phyloP scores from a whole-genome alignment of 176 grass and related monocot species.

The Musa beccarii region DNA sequence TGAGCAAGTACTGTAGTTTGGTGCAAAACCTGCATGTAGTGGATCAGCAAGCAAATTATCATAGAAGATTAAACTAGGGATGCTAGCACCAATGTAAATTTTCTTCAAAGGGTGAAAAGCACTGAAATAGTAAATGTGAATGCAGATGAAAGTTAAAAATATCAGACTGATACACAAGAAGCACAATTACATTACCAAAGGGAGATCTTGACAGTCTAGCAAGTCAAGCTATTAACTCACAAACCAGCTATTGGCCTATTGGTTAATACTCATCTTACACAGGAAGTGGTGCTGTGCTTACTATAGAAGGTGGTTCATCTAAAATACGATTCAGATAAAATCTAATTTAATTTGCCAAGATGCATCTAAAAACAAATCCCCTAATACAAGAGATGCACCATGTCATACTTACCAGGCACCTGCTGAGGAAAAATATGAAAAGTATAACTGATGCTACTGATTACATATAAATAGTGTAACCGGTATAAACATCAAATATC shows the following conservation, averaged over 20 bases:
- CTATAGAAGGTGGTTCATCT: background rate
- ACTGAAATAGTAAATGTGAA: background rate
- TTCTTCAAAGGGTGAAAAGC: background rate
- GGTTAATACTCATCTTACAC: background rate
- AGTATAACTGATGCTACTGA: background rate
- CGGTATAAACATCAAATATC: background rate
- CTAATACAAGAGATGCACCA: background rate
- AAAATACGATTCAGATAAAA: background rate
- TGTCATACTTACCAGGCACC: too few relatives aligned
- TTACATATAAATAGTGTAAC: too few relatives aligned
- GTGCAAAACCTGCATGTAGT: constrained; percentile 44
- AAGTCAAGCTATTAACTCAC: background rate
- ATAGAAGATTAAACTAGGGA: background rate
- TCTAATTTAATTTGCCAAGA: background rate
- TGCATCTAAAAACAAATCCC: background rate
- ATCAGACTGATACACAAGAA: too few relatives aligned
- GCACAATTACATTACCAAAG: too few relatives aligned
- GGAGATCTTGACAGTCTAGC: background rate
- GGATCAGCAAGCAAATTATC: constrained; percentile 8
- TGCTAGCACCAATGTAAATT: background rate
- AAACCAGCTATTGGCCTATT: background rate
- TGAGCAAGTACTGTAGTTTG: constrained; percentile 62
- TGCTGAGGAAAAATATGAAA: background rate
- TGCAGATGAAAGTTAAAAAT: background rate
- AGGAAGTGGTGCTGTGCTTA: background rate